Conservation (phyloP, 2,329 filamentous ascomycete species). For the Neopestalotiopsis rosae region DNA sequence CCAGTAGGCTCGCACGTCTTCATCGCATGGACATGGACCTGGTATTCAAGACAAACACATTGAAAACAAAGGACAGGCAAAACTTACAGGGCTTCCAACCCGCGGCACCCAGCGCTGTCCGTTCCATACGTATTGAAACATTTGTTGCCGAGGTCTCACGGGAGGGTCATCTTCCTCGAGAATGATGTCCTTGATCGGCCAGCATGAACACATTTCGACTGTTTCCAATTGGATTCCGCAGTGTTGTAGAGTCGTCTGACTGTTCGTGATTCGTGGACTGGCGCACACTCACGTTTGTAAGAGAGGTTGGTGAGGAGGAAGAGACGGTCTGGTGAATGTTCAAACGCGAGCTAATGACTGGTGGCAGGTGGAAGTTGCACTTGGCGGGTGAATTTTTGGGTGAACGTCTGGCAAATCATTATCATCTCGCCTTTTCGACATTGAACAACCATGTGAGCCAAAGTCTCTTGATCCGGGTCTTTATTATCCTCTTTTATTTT, state of each 20-base stretch:
- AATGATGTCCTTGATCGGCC: constrained; percentile 54
- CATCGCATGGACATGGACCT: too few relatives aligned
- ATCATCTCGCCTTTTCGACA: not conserved
- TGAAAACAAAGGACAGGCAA: constrained; percentile 17
- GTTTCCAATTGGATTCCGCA: not conserved
- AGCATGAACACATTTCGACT: constrained; percentile 57
- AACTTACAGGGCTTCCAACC: constrained; percentile 29
- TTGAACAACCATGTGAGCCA: not conserved
- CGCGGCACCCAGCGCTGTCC: constrained; percentile 32
- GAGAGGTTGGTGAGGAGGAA: not conserved
- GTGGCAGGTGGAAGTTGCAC: not conserved
- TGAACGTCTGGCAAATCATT: not conserved
- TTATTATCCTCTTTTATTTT: too few relatives aligned
- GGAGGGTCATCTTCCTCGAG: constrained; percentile 47
- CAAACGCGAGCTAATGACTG: not conserved
- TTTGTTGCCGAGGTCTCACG: constrained; percentile 18
- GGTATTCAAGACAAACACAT: not conserved
- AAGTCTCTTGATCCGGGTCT: not conserved
- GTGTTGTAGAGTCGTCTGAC: not conserved
- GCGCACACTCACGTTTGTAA: not conserved
- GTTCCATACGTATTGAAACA: constrained; percentile 36
- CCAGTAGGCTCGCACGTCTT: not conserved
- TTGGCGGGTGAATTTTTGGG: not conserved
- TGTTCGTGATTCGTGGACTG: not conserved
- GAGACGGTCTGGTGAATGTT: not conserved